Evolutionary conservation across 306 rosid species (phyloP).

Genomic region (Vigna nakashimae): DNA sequence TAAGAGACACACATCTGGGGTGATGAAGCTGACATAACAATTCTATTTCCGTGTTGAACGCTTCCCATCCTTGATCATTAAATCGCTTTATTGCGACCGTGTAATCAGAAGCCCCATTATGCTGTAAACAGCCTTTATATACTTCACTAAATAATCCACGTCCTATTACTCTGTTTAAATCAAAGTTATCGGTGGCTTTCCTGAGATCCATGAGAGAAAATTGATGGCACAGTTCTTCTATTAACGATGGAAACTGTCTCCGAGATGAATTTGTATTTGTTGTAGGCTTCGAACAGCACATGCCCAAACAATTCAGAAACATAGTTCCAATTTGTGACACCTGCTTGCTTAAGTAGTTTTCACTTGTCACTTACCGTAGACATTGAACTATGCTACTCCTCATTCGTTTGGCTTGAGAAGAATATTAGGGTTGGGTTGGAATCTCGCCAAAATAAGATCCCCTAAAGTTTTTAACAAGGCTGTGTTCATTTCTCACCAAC

Average conservation of each 20-base stretch:
- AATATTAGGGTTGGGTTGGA: too few relatives aligned
- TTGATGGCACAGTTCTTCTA: conserved; percentile 27
- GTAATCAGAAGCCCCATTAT: background rate
- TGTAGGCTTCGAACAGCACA: background rate
- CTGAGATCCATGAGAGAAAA: background rate
- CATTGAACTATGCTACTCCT: too few relatives aligned
- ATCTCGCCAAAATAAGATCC: too few relatives aligned
- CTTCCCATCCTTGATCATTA: background rate
- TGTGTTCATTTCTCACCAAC: too few relatives aligned
- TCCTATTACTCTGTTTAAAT: background rate
- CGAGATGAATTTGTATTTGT: background rate
- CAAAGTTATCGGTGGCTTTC: background rate
- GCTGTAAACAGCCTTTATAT: conserved; percentile 18
- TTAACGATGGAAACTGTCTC: background rate
- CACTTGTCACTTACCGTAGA: background rate
- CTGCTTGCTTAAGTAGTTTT: background rate
- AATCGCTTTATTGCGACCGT: background rate
- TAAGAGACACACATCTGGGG: conserved; percentile 26
- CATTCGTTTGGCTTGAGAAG: too few relatives aligned
- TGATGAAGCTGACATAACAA: conserved; percentile 32
- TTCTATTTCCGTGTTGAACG: conserved; percentile 25
- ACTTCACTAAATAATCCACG: background rate
- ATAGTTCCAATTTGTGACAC: background rate
- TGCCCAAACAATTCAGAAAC: background rate
- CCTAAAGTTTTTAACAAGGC: too few relatives aligned